Evolutionary conservation across 108 stramenopile species (phyloP), one percentile per base, ranked within the genome.

Genomic region (Bacterosira constricta): DNA sequence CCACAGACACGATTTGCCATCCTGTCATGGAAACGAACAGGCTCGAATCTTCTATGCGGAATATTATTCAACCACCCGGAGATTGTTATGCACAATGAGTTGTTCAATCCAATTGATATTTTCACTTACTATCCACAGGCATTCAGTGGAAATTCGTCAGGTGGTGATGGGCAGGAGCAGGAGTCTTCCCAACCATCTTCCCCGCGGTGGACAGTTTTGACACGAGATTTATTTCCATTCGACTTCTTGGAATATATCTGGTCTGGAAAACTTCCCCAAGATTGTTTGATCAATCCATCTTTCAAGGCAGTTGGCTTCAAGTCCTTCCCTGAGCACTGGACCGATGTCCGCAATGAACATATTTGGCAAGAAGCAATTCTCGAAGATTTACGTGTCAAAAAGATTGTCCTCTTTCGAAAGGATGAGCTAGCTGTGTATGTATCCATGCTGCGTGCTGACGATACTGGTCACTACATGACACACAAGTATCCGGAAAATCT

Each of bases 41-140:
- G 82, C 11, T 73, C 71, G 11, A 83, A 79, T 52, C 56, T 75
- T 6, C 57, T 83, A 27, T 83, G 82, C 57, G 75, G 75, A 7
- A 71, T 79, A 12, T 63, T 83, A n/a, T 37, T 62, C 46, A 57
- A 75, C 7, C 82, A 83, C 49, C 72, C 67, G 1, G 77, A 83
- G 32, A 69, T 83, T 15, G 35, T 56, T 17, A 83, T 83, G 82
- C 82, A 83, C 67, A 77, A 83, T 29, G 82, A 83, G 41, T 38
- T 83, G 15, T 83, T 83, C 67, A 83, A 83, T 35, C 57, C 44
- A 47, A 83, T 67, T 35, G 77, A 66, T 79, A 75, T 83, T 36
- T 64, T 62, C 52, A 73, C 81, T 26, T 82, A 82, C 34, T 38
- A 78, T 63, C 62, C 65, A n/a, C n/a, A n/a, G n/a, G n/a, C n/a